Base-by-base conservation (phyloP, 192 early-diverging fungal species). In the Coemansia sp. region DNA sequence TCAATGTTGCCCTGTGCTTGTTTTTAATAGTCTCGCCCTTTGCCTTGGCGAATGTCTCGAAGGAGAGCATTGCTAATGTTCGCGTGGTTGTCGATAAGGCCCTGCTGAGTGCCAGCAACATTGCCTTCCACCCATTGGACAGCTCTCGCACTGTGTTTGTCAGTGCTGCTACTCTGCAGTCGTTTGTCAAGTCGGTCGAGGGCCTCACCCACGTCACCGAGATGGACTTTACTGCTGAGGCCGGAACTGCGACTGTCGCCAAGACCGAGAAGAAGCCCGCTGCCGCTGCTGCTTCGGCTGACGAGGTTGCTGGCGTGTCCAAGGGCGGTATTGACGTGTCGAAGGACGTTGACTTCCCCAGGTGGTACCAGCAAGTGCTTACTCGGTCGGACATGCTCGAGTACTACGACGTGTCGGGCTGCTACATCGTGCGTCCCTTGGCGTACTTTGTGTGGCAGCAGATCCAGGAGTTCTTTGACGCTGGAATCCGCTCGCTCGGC, bases 351-450 rank as follows among this genome's bases (percentile, higher is more conserved):
- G 94, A 98, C 72, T 97, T 98, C 72, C 80, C 96, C 38, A 85
- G 73, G 60, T 99, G 95, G 95, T 97, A 98, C 80, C 87, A 89
- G 69, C 92, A 94, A 76, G 92, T 91, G 56, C 82, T 99, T 65
- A 89, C 88, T 36, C 87, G 89, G 63, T 91, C 92, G 28, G 97
- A 99, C 76, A 96, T 99, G 97, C 83, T 98, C 79, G 94, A 95
- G 72, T 96, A 98, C 85, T 99, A 99, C 85, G 93, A 97, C 76
- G 90, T 99, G 39, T 92, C 89, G 72, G 97, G 97, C 48, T 99
- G 97, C 84, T 99, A 98, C 70, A 98, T 99, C 64, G 85, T 99
- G 65, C 92, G 97, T 77, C 97, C 97, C 14, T 89, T 90, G 83
- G 86, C 94, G 25, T 96, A 90, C 89, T 93, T 90, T 74, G 90